These are phyloP conservation scores for Telfairia occidentalis DNA, from an alignment of 331 rosid genomes.

Conservation along the genomic window DNA sequence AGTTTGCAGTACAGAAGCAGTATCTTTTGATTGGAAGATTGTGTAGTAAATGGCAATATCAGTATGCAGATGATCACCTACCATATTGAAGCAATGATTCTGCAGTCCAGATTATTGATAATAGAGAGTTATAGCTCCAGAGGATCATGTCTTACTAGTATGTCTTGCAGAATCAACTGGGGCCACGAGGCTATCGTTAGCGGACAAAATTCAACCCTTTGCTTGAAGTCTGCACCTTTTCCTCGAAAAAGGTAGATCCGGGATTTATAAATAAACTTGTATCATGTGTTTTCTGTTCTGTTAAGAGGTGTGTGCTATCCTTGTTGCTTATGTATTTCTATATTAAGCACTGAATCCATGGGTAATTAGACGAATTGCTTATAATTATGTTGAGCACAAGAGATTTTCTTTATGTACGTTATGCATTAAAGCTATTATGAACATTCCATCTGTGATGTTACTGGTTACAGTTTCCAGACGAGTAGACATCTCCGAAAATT, in stretches of 20 bases:
- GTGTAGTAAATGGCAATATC: conserved; percentile 1
- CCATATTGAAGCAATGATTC: conserved; percentile 24
- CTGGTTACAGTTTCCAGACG: conserved; percentile 40
- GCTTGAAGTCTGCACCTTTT: conserved; percentile 30
- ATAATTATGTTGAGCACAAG: background rate
- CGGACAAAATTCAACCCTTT: conserved; percentile 20
- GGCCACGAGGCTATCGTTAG: conserved; percentile 25
- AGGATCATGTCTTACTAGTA: conserved; percentile 20
- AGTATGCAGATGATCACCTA: background rate
- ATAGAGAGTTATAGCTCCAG: conserved; percentile 26
- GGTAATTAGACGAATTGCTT: background rate
- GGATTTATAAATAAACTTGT: background rate
- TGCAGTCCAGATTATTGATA: conserved; percentile 28
- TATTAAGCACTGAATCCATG: background rate
- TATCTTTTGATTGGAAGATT: background rate
- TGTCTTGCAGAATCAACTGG: conserved; percentile 30
- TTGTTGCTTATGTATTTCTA: background rate
- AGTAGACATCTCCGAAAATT: conserved; percentile 43
- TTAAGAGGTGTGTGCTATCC: background rate
- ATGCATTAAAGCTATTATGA: background rate
- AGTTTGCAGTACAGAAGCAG: background rate
- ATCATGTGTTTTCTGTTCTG: background rate
- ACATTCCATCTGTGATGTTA: conserved; percentile 13
- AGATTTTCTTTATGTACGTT: background rate
- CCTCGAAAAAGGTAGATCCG: conserved; percentile 30